Conservation (phyloP, 2,329 filamentous ascomycete species). For the Rutstroemia sydowiana region DNA sequence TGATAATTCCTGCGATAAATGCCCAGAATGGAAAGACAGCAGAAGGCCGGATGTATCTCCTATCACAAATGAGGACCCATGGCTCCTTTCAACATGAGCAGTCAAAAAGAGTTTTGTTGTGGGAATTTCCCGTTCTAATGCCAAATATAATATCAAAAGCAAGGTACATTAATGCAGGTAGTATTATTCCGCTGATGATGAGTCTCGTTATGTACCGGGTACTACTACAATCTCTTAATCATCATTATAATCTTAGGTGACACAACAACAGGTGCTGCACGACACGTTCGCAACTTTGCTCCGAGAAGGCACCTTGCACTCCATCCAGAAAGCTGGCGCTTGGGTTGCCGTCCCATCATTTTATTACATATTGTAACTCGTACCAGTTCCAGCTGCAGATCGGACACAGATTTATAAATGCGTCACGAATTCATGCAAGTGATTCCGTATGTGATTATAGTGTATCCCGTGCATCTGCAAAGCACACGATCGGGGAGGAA, state of each 20-base stretch:
- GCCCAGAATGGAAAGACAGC: not conserved
- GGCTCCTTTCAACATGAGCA: not conserved
- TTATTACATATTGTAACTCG: not conserved
- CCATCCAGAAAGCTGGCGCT: slow-evolving; percentile 1
- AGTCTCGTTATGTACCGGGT: not conserved
- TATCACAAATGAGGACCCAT: slow-evolving; percentile 1
- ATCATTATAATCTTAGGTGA: not conserved
- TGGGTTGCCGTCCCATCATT: not conserved
- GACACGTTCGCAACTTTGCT: slow-evolving; percentile 5
- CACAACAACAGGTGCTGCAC: slow-evolving; percentile 9
- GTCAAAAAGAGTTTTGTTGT: not conserved
- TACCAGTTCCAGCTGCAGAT: not conserved
- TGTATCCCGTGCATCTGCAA: not conserved
- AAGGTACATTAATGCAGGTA: not conserved
- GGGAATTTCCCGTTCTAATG: not conserved
- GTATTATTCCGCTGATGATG: not conserved
- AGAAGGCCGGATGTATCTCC: not conserved
- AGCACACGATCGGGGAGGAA: not conserved
- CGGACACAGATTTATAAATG: not conserved
- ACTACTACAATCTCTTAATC: not conserved
- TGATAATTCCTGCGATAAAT: not conserved
- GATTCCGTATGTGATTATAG: not conserved
- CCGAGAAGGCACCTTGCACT: slow-evolving; percentile 3
- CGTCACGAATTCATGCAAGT: not conserved
- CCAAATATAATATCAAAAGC: not conserved